Percentiles rank a stretch among this genome's conserved stretches.
Conservation (phyloP, 2,329 filamentous ascomycete species). For the Acrocalymma vagum region DNA sequence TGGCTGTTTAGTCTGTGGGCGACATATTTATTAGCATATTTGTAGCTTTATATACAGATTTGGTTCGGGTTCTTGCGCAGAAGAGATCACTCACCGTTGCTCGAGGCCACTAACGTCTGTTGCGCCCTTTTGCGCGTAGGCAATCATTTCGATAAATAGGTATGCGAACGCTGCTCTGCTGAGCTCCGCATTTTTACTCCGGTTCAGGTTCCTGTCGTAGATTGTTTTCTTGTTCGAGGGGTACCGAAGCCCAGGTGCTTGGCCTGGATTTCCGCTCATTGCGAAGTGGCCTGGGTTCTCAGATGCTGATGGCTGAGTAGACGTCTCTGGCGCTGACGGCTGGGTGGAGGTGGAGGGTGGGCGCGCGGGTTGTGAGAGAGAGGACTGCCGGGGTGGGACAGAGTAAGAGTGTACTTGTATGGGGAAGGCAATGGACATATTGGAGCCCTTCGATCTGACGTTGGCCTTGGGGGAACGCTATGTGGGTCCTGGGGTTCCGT, state of each 20-base stretch:
- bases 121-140: slow-evolving; percentile 89
- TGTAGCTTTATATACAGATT: background rate
- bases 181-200: slow-evolving; percentile 85
- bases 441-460: slow-evolving; percentile 15
- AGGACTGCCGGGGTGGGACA: slow-evolving; percentile 17
- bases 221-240: slow-evolving; percentile 96
- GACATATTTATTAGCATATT: background rate
- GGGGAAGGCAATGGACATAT: slow-evolving; percentile 33
- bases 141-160: slow-evolving; percentile 95
- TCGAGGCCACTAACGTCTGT: slow-evolving; percentile 94
- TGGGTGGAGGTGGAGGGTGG: slow-evolving; percentile 3
- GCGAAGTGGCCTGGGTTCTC: slow-evolving; percentile 22
- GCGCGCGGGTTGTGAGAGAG: slow-evolving; percentile 10
- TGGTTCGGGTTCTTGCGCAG: too few species aligned
- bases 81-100: slow-evolving; percentile 70
- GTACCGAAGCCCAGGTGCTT: slow-evolving; percentile 73
- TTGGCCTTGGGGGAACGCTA: slow-evolving; percentile 22
- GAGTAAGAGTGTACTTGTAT: slow-evolving; percentile 19
- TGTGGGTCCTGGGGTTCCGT: slow-evolving; percentile 30
- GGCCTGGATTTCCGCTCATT: slow-evolving; percentile 34
- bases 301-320: slow-evolving; percentile 11
- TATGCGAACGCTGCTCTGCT: slow-evolving; percentile 96
- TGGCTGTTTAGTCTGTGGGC: slow-evolving; percentile 78
- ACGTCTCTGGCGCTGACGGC: slow-evolving; percentile 11
- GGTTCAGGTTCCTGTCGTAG: slow-evolving; percentile 94